Evolutionary conservation across 1,284 basidiomycete species (phyloP), one percentile per base, ranked within the genome.

Genomic region (Trichosporon inkin): DNA sequence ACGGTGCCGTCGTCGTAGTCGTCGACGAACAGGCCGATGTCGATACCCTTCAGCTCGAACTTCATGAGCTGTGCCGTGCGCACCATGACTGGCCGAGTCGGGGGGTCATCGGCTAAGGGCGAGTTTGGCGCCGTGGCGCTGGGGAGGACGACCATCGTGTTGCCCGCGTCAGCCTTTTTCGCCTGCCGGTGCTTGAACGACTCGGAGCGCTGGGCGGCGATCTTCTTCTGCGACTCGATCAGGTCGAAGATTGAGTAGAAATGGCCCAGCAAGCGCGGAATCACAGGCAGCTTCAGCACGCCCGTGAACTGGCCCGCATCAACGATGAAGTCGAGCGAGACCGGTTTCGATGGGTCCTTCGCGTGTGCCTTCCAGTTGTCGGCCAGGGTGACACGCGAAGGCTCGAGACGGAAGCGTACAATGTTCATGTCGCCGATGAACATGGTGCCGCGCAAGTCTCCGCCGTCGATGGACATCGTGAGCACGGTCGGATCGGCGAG

Each of bases 341-440:
- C 80, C n/a, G 84, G 85, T 5, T 82, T 82, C 34, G 84, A 80
- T 37, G 80, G 76, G n/a, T 81, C 75, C 14, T 76, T 63, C 32
- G 74, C 68, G 57, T 83, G 81, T 53, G 80, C 79, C 5, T 84
- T 84, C 91, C 91, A 94, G 70, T 94, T 89, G 68, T 95, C 91
- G 63, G 82, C 84, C 44, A 92, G 85, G 53, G 84, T 84, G 55
- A 92, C 83, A 59, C 84, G 81, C 32, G 91, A 76, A 0, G 92
- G 90, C 68, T 89, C 87, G 22, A 90, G 87, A 88, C 87, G 84
- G 74, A 92, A 91, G 59, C 88, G 84, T 28, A 92, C 78, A 34
- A 93, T 78, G 65, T 84, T 85, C 66, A 88, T 85, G 68, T 87
- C 86, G 62, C 90, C 89, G 13, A 90, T 88, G 70, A 89, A 86